Evolutionary conservation across 2,329 filamentous ascomycete species (phyloP).

Genomic region (Dothideomycetes sp.): DNA sequence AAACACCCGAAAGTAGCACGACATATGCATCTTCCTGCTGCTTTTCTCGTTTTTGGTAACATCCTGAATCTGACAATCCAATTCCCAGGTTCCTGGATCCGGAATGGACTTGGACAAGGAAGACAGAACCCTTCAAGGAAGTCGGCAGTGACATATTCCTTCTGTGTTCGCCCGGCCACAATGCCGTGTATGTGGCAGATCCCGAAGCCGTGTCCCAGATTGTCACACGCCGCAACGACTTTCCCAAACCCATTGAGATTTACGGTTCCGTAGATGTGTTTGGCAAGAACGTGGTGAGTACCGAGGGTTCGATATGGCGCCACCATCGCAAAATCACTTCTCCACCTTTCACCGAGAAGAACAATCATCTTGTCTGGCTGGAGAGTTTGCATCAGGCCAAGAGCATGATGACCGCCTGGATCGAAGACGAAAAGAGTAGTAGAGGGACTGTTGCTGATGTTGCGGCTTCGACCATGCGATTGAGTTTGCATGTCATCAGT

Average conservation of each 20-base stretch:
- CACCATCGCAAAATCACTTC: conserved; percentile 63
- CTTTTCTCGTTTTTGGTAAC: not conserved
- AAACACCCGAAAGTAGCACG: too few relatives aligned
- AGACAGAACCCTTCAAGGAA: conserved; percentile 49
- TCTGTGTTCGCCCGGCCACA: conserved; percentile 48
- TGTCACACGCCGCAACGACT: conserved; percentile 56
- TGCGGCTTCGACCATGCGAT: conserved; percentile 57
- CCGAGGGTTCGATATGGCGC: conserved; percentile 61
- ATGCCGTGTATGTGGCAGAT: conserved; percentile 50
- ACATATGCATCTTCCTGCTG: too few relatives aligned
- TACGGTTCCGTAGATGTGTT: conserved; percentile 56
- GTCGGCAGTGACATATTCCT: conserved; percentile 55
- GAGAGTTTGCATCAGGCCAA: conserved; percentile 56
- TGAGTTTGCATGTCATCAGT: conserved; percentile 52
- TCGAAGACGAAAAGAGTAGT: conserved; percentile 34
- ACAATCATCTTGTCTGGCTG: conserved; percentile 57
- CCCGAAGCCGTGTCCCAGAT: conserved; percentile 59
- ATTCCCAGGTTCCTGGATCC: conserved; percentile 43
- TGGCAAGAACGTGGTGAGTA: conserved; percentile 61
- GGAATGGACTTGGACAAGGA: conserved; percentile 51
- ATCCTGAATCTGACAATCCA: conserved; percentile 4
- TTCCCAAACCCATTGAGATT: conserved; percentile 56
- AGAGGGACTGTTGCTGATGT: conserved; percentile 44
- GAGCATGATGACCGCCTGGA: conserved; percentile 52
- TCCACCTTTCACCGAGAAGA: conserved; percentile 67